Base-by-base conservation (phyloP, 2,329 filamentous ascomycete genomes). In the Paecilomyces formosus region DNA sequence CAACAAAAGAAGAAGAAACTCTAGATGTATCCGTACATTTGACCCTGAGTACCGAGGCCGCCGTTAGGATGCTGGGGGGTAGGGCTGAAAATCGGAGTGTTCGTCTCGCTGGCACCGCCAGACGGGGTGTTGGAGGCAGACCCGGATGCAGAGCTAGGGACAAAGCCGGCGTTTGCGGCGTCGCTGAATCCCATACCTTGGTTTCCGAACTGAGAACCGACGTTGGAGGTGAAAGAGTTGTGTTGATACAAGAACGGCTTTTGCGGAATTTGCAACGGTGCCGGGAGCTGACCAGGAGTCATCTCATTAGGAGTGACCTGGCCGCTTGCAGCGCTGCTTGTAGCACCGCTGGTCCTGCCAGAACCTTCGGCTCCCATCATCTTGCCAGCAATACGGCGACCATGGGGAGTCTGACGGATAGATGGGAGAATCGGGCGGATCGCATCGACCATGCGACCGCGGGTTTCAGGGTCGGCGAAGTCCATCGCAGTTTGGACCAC, bases 401-500 rank as follows among this genome's bases (percentile, higher is more conserved):
- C 94, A 72, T 97, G 94, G 3, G 94, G 93, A 50, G 92, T 97
- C 66, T 90, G 88, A 63, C 92, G 90, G 63, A 97, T 95, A 50
- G 85, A 81, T 3, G 90, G 89, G 45, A 97, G 79, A 61, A 95
- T 87, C 0, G 92, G 91, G 45, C 92, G 90, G 67, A 97, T 92
- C 35, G 84, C 82, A 61, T 97, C 92, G 53, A 96, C 87, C 51
- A 99, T 82, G 53, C 85, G 85, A 59, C 82, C 78, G 76, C 93
- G 92, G 71, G 86, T 87, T 30, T 85, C 81, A 6, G 84, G 81
- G 57, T 92, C 90, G 12, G 89, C 85, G 69, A 90, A 92, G 68
- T 96, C 92, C 65, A 96, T 83, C 28, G 94, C 92, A 45, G 94
- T 99, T 80, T 99, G 94, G 45, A 99, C 90, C 63, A 99, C 94